These are phyloP conservation scores for Dendrobium catenatum DNA, from an alignment of 106 monocot genomes.

Conservation along the genomic window DNA sequence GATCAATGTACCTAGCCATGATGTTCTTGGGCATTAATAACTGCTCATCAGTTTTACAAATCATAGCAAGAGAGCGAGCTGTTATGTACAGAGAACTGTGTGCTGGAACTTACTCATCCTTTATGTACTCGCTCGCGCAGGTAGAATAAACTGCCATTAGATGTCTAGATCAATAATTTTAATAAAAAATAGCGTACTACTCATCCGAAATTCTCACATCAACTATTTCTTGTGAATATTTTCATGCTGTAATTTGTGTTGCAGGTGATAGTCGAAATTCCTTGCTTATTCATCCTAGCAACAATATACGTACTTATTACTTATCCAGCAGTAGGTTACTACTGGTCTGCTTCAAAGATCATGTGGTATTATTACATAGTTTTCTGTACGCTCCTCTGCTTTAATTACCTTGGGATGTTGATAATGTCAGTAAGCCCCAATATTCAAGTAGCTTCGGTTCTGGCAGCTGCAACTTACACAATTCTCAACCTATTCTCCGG, in stretches of 20 bases:
- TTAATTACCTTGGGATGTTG: slow-evolving; percentile 22
- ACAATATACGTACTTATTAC: slow-evolving; percentile 3
- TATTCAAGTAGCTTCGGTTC: slow-evolving; percentile 4
- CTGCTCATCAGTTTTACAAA: slow-evolving; percentile 29
- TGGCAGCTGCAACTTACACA: slow-evolving; percentile 7
- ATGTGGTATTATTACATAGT: slow-evolving; percentile 16
- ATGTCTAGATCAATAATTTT: not conserved
- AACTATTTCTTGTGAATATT: not conserved
- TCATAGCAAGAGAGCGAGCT: slow-evolving; percentile 31
- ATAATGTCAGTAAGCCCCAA: slow-evolving; percentile 17
- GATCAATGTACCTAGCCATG: slow-evolving; percentile 29
- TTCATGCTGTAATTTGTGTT: not conserved
- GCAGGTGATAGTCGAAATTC: slow-evolving; percentile 13
- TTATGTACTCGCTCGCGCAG: slow-evolving; percentile 3
- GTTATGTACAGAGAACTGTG: slow-evolving; percentile 46
- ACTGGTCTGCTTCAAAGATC: slow-evolving; percentile 15
- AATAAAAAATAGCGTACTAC: not conserved
- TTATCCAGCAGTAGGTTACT: slow-evolving; percentile 22
- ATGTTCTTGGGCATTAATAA: slow-evolving; percentile 34
- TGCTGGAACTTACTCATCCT: slow-evolving; percentile 51
- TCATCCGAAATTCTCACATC: not conserved
- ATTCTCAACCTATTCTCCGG: slow-evolving; percentile 17
- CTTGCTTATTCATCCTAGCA: slow-evolving; percentile 8
- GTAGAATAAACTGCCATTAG: not conserved
- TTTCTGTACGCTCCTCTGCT: slow-evolving; percentile 17